These are phyloP conservation scores for Globisporangium viniferum DNA, from an alignment of 352 stramenopile species.

Conservation along the genomic window DNA sequence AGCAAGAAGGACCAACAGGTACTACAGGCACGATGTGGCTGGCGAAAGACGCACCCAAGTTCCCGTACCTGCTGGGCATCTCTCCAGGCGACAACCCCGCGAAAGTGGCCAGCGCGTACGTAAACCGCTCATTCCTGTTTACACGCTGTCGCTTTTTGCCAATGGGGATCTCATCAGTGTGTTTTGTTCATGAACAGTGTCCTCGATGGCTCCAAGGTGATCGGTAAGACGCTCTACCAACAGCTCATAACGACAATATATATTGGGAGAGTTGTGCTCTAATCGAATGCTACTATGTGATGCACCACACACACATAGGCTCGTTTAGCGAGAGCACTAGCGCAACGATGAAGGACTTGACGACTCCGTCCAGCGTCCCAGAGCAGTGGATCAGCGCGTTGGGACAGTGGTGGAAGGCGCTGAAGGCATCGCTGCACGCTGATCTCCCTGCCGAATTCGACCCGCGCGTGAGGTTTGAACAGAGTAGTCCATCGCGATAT, in stretches of 20 bases:
- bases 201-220: slow-evolving; percentile 13
- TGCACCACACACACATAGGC: slow-evolving; percentile 11
- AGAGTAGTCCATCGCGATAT: too few species aligned
- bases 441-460: slow-evolving; percentile 43
- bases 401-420: slow-evolving; percentile 31
- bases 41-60: slow-evolving; percentile 44
- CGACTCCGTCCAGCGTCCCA: slow-evolving; percentile 19
- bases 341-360: slow-evolving; percentile 32
- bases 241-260: neutral
- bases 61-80: slow-evolving; percentile 63
- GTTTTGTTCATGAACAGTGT: slow-evolving; percentile 4
- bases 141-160: neutral
- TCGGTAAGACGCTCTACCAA: slow-evolving; percentile 8
- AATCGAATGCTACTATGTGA: neutral
- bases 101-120: slow-evolving; percentile 30
- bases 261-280: neutral
- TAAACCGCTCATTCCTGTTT: neutral
- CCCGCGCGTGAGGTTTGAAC: slow-evolving; percentile 20
- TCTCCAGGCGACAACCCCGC: slow-evolving; percentile 51
- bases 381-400: slow-evolving; percentile 26
- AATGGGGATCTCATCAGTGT: neutral
- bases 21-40: slow-evolving; percentile 34
- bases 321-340: slow-evolving; percentile 33
- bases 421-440: slow-evolving; percentile 44
- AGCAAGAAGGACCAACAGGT: neutral